Conservation (phyloP, 352 stramenopile species). For the Pythium phragmiticola region DNA sequence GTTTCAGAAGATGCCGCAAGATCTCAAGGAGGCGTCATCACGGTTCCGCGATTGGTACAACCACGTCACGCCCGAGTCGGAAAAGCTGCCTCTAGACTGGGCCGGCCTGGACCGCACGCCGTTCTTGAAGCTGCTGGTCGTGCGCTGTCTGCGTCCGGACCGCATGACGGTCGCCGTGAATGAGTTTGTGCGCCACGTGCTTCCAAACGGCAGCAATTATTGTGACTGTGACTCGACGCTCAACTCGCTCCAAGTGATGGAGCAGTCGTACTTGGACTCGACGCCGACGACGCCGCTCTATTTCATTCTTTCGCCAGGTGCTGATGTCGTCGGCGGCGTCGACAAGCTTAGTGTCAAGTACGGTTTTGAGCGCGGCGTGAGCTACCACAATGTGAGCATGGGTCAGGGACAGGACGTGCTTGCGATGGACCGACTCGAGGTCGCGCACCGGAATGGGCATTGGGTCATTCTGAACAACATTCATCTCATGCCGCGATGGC, state of each 20-base stretch:
- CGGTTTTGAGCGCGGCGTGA: constrained; percentile 90
- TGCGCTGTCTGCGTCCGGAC: constrained; percentile 93
- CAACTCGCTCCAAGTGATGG: constrained; percentile 93
- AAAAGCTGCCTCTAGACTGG: constrained; percentile 92
- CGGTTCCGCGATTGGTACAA: constrained; percentile 94
- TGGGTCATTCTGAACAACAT: constrained; percentile 96
- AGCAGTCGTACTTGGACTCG: constrained; percentile 91
- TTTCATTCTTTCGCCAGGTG: constrained; percentile 95
- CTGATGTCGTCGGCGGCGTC: constrained; percentile 95
- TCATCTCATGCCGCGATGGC: constrained; percentile 94
- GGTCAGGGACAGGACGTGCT: constrained; percentile 93
- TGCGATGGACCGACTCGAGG: constrained; percentile 87
- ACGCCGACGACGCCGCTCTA: constrained; percentile 95
- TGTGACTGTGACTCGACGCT: constrained; percentile 88
- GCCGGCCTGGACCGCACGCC: constrained; percentile 89
- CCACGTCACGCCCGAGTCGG: constrained; percentile 69
- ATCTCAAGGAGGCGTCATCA: constrained; percentile 88
- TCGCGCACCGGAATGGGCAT: constrained; percentile 89
- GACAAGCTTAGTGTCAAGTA: constrained; percentile 90
- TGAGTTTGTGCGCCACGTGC: constrained; percentile 88
- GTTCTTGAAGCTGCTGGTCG: constrained; percentile 93
- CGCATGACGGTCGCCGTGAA: constrained; percentile 91
- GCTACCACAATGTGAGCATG: constrained; percentile 96
- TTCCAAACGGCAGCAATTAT: constrained; percentile 82
- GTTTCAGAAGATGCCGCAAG: constrained; percentile 85